A percentile compares a stretch with the other conserved stretches of the same genome.
phyloP scores from a whole-genome alignment of 73 alveolate species.

The Blepharisma japonicum region DNA sequence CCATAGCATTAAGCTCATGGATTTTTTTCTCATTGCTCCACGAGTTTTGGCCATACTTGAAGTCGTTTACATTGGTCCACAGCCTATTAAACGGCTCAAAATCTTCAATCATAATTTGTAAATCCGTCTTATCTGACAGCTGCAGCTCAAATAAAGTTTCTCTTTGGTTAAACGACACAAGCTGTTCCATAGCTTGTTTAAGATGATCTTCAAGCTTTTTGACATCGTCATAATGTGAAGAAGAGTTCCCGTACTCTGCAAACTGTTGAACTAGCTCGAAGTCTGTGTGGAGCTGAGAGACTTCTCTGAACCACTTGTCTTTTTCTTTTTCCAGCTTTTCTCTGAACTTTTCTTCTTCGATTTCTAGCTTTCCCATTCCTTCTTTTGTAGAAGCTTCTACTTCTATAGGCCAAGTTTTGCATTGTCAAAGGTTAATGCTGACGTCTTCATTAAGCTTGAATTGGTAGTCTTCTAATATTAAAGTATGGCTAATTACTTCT shows the following conservation, averaged over 20 bases:
- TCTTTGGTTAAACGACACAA: slow-evolving; percentile 74
- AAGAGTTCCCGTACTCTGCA: slow-evolving; percentile 57
- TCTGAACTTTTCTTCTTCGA: slow-evolving; percentile 66
- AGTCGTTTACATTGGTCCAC: slow-evolving; percentile 71
- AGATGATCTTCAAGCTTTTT: slow-evolving; percentile 59
- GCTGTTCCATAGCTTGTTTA: slow-evolving; percentile 52
- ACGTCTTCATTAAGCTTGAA: slow-evolving; percentile 50
- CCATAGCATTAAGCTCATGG: slow-evolving; percentile 46
- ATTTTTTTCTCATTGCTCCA: slow-evolving; percentile 55
- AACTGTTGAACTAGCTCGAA: slow-evolving; percentile 67
- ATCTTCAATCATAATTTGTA: slow-evolving; percentile 54
- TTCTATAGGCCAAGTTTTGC: slow-evolving; percentile 54
- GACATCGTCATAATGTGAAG: slow-evolving; percentile 52
- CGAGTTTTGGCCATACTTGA: slow-evolving; percentile 49
- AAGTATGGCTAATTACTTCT: slow-evolving; percentile 33
- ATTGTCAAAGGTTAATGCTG: slow-evolving; percentile 49
- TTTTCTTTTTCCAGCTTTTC: slow-evolving; percentile 74
- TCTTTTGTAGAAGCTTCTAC: slow-evolving; percentile 55
- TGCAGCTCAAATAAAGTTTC: slow-evolving; percentile 61
- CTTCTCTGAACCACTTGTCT: slow-evolving; percentile 56
- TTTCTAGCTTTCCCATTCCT: slow-evolving; percentile 65
- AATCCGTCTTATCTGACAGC: slow-evolving; percentile 65
- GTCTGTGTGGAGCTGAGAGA: slow-evolving; percentile 41
- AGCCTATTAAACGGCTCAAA: slow-evolving; percentile 71
- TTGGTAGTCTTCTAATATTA: slow-evolving; percentile 58